Base-by-base conservation (phyloP, 2,329 filamentous ascomycete species). In the Verticillium isaacii region DNA sequence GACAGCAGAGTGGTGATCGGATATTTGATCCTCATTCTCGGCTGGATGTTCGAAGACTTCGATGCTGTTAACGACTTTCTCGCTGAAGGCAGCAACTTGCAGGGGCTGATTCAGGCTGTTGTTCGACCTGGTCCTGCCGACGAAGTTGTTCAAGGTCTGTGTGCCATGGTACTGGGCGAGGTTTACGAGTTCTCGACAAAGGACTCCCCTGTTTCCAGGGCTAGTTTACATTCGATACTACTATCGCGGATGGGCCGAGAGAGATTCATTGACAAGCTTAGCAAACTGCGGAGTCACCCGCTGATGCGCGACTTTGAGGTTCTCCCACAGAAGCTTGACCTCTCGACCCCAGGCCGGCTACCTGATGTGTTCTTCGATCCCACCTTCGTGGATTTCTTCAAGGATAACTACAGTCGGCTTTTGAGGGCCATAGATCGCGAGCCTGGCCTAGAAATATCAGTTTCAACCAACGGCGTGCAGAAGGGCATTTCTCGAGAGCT, bases 151-250 rank as follows among this genome's bases (percentile, higher is more conserved):
- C 90, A 92, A 66, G 95, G 95, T 2, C 82, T 99, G 14, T 92
- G 90, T 72, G 90, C 93, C 17, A 87, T 93, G 72, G 78, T 99
- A 0, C 82, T 98, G 1, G 95, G 94, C 11, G 89, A 96, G 23
- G 84, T 95, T 5, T 99, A 98, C 72, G 95, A 99, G 70, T 99
- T 98, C 71, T 98, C 94, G 11, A 97, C 94, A 0, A 97, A 96
- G 72, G 95, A 99, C 75, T 98, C 94, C 0, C 92, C 95, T 0
- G 89, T 99, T 59, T 86, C 94, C 6, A 85, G 95, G 64, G 82
- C 87, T 29, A 93, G 90, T 11, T 78, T 99, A 55, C 91, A 96
- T 69, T 87, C 90, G 29, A 84, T 97, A 32, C 80, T 99, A 39
- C 82, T 86, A 32, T 87, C 89, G 55, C 87, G 89, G 62, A 84